These are phyloP conservation scores for Striga hermonthica DNA, from an alignment of 305 asterid genomes.

Conservation along the genomic window DNA sequence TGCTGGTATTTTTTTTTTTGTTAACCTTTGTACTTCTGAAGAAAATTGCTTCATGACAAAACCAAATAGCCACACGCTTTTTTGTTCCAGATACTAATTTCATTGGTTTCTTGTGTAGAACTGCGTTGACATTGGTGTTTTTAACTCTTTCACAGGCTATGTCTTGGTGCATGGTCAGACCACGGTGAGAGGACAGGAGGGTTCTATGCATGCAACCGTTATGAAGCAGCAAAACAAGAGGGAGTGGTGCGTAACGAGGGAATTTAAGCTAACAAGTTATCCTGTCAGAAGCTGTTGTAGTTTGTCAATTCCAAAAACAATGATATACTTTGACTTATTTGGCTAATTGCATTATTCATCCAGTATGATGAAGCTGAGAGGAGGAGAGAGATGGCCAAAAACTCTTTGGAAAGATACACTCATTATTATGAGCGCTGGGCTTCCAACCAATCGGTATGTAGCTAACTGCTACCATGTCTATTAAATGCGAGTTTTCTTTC, in stretches of 20 bases:
- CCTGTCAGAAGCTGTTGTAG: slow-evolving; percentile 12
- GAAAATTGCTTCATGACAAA: slow-evolving; percentile 9
- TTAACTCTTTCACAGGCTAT: slow-evolving; percentile 53
- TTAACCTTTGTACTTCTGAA: slow-evolving; percentile 14
- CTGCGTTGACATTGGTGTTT: slow-evolving; percentile 20
- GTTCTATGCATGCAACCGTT: slow-evolving; percentile 91
- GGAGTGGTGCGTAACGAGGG: slow-evolving; percentile 61
- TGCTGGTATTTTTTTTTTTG: slow-evolving; percentile 66
- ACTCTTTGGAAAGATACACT: slow-evolving; percentile 88
- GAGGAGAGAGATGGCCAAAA: slow-evolving; percentile 94
- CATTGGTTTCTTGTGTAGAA: slow-evolving; percentile 10
- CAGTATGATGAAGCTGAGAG: slow-evolving; percentile 91
- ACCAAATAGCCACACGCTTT: slow-evolving; percentile 10
- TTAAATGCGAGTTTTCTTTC: slow-evolving; percentile 4
- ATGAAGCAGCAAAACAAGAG: slow-evolving; percentile 90
- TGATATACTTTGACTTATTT: slow-evolving; percentile 16
- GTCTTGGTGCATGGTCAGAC: slow-evolving; percentile 91
- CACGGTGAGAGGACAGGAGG: slow-evolving; percentile 98
- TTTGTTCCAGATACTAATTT: slow-evolving; percentile 11
- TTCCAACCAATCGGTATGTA: slow-evolving; percentile 82
- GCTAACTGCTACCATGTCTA: slow-evolving; percentile 20
- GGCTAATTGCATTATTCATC: slow-evolving; percentile 28
- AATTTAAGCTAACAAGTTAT: slow-evolving; percentile 20
- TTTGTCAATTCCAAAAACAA: slow-evolving; percentile 16
- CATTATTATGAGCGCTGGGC: slow-evolving; percentile 99